Conservation (phyloP, 2,329 filamentous ascomycete species). For the Dactylellina parvicollis region DNA sequence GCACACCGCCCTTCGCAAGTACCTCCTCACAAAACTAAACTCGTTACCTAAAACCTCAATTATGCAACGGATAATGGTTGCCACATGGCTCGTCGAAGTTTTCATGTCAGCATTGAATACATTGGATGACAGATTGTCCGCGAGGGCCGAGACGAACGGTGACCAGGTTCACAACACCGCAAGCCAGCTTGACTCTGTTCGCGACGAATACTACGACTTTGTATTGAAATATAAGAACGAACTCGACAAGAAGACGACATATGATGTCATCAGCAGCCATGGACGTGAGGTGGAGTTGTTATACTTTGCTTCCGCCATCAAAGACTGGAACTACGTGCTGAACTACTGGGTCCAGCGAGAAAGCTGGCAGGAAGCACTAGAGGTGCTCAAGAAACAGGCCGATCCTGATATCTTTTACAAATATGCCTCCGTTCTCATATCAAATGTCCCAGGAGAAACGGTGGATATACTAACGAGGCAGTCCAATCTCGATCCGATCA, state of each 20-base stretch:
- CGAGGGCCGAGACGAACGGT: conserved; percentile 67
- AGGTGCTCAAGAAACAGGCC: conserved; percentile 90
- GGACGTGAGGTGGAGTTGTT: conserved; percentile 92
- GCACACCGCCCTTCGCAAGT: conserved; percentile 88
- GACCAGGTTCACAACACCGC: conserved; percentile 52
- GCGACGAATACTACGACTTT: conserved; percentile 87
- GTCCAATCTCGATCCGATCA: conserved; percentile 81
- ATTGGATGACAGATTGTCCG: conserved; percentile 91
- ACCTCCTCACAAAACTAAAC: conserved; percentile 83
- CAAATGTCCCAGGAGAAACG: conserved; percentile 81
- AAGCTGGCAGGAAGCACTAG: conserved; percentile 85
- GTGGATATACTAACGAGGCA: conserved; percentile 98
- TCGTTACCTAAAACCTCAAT: conserved; percentile 81
- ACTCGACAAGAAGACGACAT: conserved; percentile 88
- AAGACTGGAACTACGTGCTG: conserved; percentile 93
- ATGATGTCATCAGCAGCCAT: conserved; percentile 95
- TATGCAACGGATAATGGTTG: conserved; percentile 96
- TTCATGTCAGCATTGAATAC: conserved; percentile 98
- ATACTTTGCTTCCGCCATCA: conserved; percentile 85
- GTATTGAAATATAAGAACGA: conserved; percentile 84
- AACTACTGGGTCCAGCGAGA: conserved; percentile 98
- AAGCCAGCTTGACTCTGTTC: conserved; percentile 58
- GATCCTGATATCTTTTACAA: conserved; percentile 94
- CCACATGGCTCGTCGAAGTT: conserved; percentile 92
- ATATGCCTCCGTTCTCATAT: conserved; percentile 97